Evolutionary conservation across 140 eudicot species (phyloP).

Genomic region (Anethum foeniculum): DNA sequence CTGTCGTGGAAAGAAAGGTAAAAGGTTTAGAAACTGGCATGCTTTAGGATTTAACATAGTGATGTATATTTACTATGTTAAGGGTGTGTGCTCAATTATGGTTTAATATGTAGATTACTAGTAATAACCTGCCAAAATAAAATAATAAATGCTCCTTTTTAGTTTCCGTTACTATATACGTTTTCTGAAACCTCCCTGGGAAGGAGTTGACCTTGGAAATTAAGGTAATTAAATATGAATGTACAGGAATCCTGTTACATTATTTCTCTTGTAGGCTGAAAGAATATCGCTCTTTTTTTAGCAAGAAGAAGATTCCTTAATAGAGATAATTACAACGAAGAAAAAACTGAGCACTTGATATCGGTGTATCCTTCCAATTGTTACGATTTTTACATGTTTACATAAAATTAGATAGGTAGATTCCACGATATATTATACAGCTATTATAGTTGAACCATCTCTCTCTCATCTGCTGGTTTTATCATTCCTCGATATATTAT

Average conservation of each 20-base stretch:
- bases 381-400: neutral
- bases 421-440: neutral
- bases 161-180: too few species aligned
- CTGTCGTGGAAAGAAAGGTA: constrained; percentile 93
- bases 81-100: neutral
- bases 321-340: neutral
- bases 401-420: neutral
- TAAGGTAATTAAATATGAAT: neutral
- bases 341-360: neutral
- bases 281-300: neutral
- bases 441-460: neutral
- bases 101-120: neutral
- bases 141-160: neutral
- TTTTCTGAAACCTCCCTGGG: neutral
- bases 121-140: neutral
- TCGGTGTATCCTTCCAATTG: neutral
- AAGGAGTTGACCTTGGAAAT: constrained; percentile 5
- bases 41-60: neutral
- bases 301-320: neutral
- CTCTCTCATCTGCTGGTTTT: neutral
- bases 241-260: neutral
- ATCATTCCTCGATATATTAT: neutral
- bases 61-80: constrained; percentile 3
- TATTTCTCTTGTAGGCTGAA: neutral
- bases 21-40: constrained; percentile 9